A percentile compares a stretch with the other conserved stretches of the same genome.
Conservation (phyloP, 1,284 basidiomycete species). For the Rhizoctonia solani region DNA sequence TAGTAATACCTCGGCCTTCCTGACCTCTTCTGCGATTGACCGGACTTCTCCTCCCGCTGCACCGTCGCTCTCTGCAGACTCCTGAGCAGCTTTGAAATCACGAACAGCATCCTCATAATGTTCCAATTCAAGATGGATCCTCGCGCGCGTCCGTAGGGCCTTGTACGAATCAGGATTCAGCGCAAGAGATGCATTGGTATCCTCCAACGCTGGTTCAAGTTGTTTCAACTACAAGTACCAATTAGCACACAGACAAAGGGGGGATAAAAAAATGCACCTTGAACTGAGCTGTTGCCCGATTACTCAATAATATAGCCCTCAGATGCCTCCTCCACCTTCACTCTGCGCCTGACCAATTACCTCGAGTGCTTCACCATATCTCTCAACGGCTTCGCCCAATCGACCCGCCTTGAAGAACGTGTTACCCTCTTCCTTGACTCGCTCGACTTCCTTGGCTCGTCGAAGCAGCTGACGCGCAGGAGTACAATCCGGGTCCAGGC, state of each 20-base stretch:
- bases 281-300: constrained; percentile 79
- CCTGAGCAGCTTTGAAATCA: constrained; percentile 78
- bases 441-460: constrained; percentile 77
- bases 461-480: constrained; percentile 72
- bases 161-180: constrained; percentile 76
- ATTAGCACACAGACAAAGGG: constrained; percentile 18
- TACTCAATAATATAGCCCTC: constrained; percentile 77
- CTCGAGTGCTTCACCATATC: constrained; percentile 72
- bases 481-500: constrained; percentile 77
- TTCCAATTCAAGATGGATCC: constrained; percentile 75
- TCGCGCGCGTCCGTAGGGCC: constrained; percentile 81
- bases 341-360: constrained; percentile 14
- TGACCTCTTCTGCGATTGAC: constrained; percentile 65
- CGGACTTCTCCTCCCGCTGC: constrained; percentile 65
- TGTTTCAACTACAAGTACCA: constrained; percentile 58
- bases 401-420: constrained; percentile 68
- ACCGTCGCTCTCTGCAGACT: constrained; percentile 62
- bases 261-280: constrained; percentile 54
- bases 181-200: constrained; percentile 68
- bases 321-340: constrained; percentile 70
- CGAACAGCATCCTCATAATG: constrained; percentile 71
- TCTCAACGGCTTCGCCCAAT: constrained; percentile 65
- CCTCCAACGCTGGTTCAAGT: constrained; percentile 68
- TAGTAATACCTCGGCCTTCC: constrained; percentile 74
- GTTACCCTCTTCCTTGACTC: constrained; percentile 85